Base-by-base conservation (phyloP, 768 basidiomycete species). In the Rhizopogon rudus region DNA sequence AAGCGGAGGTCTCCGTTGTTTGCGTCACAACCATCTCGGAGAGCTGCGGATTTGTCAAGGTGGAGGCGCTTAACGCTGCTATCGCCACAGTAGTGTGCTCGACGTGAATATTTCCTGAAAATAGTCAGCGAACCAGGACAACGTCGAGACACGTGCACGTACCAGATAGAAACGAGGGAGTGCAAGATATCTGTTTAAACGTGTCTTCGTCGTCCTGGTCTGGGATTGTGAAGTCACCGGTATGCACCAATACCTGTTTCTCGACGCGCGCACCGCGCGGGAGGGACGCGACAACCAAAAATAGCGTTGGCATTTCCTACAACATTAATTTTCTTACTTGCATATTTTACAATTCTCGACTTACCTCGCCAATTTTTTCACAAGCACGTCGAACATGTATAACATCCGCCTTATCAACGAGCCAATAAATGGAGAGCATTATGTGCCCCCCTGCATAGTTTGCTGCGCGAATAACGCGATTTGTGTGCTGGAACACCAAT, bases 401-500 rank as follows among this genome's bases (percentile, higher is more conserved):
- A 2, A 83, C 57, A 60, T 81, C 69, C 12, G 61, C 54, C 0
- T 61, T 50, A 52, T 78, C 67, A 3, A 73, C 68, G n/a, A 91
- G 72, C 86, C 93, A 97, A 61, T 87, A 88, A 16, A 93, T 67
- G n/a, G 76, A 76, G 35, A 81, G 71, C 56, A 91, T 89, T 1
- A 75, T 67, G 67, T 83, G 77, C 0, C 87, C 87, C 0, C 67
- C 67, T 86, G 73, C 76, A 60, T 77, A 72, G 25, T 95, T 69
- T 0, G 86, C 87, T 5, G 77, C 70, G 0, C 70, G 60, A 51
- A 80, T 70, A 29, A 98, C 79, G 44, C 91, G 82, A 8, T 76
- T 67, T 2, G 86, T 84, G 66, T 99, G 97, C 63, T 98, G 95
- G 41, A 84, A 78, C 1, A 82, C 79, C 7, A 98, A 75, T 1